Percentiles rank a stretch among this genome's conserved stretches.
phyloP scores from a whole-genome alignment of 768 basidiomycete species.

The Kwoniella sp. region DNA sequence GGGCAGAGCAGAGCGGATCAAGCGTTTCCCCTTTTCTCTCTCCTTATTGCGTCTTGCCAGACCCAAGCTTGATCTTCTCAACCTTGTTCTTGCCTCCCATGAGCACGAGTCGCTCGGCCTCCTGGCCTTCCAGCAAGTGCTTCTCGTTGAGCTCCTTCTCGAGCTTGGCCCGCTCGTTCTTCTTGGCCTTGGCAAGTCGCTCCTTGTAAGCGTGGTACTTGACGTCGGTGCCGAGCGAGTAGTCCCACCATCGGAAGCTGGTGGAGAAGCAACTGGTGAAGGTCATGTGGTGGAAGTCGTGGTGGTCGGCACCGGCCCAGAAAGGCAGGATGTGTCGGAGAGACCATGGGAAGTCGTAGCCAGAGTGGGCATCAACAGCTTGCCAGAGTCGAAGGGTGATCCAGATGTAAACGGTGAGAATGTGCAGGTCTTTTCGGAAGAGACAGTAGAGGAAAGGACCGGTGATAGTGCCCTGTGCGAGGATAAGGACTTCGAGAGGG shows the following conservation, averaged over 20 bases:
- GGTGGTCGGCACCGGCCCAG: slow-evolving; percentile 92
- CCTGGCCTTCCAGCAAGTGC: slow-evolving; percentile 87
- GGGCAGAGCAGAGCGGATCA: too few relatives aligned
- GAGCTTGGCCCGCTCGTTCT: slow-evolving; percentile 54
- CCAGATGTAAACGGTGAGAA: slow-evolving; percentile 91
- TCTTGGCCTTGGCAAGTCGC: slow-evolving; percentile 64
- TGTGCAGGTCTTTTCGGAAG: slow-evolving; percentile 74
- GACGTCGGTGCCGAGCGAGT: slow-evolving; percentile 82
- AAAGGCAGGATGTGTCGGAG: slow-evolving; percentile 87
- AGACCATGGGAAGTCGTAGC: slow-evolving; percentile 99
- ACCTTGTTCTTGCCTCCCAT: slow-evolving; percentile 43
- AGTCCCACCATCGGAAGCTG: slow-evolving; percentile 87
- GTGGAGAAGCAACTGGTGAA: slow-evolving; percentile 86
- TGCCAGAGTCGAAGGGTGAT: slow-evolving; percentile 92
- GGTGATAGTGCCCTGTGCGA: slow-evolving; percentile 85
- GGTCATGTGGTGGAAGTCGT: slow-evolving; percentile 98
- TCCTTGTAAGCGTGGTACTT: slow-evolving; percentile 79
- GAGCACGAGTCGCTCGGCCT: slow-evolving; percentile 48
- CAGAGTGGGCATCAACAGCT: slow-evolving; percentile 94
- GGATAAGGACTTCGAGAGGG: slow-evolving; percentile 91
- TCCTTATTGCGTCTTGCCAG: slow-evolving; percentile 20
- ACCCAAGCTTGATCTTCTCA: slow-evolving; percentile 21
- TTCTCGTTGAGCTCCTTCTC: slow-evolving; percentile 77
- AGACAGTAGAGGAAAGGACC: slow-evolving; percentile 88
- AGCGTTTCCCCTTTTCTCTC: too few relatives aligned